Percentiles rank a stretch among this genome's conserved stretches.
phyloP scores from a whole-genome alignment of 2,329 filamentous ascomycete species.

The Alternaria alternata region DNA sequence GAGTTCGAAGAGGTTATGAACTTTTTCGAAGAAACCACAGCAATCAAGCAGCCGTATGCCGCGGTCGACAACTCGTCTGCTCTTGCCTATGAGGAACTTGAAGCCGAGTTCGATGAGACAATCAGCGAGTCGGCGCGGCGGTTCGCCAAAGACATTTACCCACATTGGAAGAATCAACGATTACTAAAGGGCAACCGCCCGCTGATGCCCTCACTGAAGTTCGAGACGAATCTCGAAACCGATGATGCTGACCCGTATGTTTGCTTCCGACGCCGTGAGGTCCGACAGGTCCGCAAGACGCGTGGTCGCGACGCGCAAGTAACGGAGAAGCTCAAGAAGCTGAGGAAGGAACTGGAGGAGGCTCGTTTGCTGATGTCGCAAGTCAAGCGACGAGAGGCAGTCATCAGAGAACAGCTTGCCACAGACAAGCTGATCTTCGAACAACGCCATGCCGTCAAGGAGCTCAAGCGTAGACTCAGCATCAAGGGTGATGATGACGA shows the following conservation, averaged over 20 bases:
- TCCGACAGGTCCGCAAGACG: slow-evolving; percentile 93
- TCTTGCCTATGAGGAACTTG: slow-evolving; percentile 64
- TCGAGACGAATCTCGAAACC: slow-evolving; percentile 91
- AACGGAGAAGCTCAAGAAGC: slow-evolving; percentile 90
- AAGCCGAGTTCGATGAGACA: slow-evolving; percentile 69
- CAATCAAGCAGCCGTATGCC: slow-evolving; percentile 85
- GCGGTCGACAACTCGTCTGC: slow-evolving; percentile 88
- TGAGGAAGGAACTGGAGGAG: slow-evolving; percentile 90
- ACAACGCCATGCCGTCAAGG: slow-evolving; percentile 81
- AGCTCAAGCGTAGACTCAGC: slow-evolving; percentile 84
- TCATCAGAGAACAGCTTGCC: slow-evolving; percentile 78
- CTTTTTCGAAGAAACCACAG: slow-evolving; percentile 88
- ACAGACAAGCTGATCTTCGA: slow-evolving; percentile 83
- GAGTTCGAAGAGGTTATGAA: slow-evolving; percentile 95
- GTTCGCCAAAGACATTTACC: slow-evolving; percentile 81
- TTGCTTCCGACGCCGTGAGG: slow-evolving; percentile 94
- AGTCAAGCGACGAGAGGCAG: slow-evolving; percentile 79
- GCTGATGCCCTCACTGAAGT: slow-evolving; percentile 83
- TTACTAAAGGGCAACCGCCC: slow-evolving; percentile 72
- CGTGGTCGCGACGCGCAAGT: slow-evolving; percentile 92
- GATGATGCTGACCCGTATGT: slow-evolving; percentile 98
- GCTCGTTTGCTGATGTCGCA: slow-evolving; percentile 80
- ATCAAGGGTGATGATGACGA: slow-evolving; percentile 96
- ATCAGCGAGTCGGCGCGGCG: slow-evolving; percentile 63
- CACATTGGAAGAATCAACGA: slow-evolving; percentile 83